A percentile compares a stretch with the other conserved stretches of the same genome.
Evolutionary conservation across 352 stramenopile genomes (phyloP).

Genomic region (Phytophthora quininea): DNA sequence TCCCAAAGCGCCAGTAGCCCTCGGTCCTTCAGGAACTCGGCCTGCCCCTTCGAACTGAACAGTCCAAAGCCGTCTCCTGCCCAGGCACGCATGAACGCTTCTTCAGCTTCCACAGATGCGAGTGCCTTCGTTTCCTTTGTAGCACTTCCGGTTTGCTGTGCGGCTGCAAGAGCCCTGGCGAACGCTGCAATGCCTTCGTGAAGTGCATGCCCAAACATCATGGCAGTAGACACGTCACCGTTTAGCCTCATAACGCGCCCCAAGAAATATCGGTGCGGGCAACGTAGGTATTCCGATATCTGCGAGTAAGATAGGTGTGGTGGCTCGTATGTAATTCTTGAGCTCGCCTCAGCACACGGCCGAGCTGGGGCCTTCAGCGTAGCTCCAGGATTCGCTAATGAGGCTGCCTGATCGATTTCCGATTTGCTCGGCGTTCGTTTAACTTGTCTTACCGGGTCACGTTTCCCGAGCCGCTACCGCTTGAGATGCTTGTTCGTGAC

Average conservation of each 20-base stretch:
- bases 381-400: not conserved
- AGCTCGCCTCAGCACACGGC: conserved; percentile 2
- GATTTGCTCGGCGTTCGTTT: not conserved
- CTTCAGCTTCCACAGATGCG: conserved; percentile 22
- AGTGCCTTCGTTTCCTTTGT: conserved; percentile 19
- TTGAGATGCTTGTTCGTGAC: conserved; percentile 1
- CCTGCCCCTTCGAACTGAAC: conserved; percentile 49
- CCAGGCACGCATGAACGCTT: conserved; percentile 38
- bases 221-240: conserved; percentile 50
- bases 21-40: conserved; percentile 40
- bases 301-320: conserved; percentile 83
- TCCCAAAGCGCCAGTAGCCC: conserved; percentile 41
- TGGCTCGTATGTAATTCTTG: conserved; percentile 44
- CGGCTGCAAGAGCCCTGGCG: conserved; percentile 29
- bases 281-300: conserved; percentile 81
- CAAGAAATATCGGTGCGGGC: conserved; percentile 82
- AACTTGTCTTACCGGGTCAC: not conserved
- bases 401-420: not conserved
- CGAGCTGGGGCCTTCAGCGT: not conserved
- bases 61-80: conserved; percentile 34
- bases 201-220: conserved; percentile 78
- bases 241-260: conserved; percentile 66
- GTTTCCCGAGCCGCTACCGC: not conserved
- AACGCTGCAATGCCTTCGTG: conserved; percentile 76
- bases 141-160: conserved; percentile 8